Evolutionary conservation across 345 rosid genomes (phyloP).

Genomic region (Psidium guajava): DNA sequence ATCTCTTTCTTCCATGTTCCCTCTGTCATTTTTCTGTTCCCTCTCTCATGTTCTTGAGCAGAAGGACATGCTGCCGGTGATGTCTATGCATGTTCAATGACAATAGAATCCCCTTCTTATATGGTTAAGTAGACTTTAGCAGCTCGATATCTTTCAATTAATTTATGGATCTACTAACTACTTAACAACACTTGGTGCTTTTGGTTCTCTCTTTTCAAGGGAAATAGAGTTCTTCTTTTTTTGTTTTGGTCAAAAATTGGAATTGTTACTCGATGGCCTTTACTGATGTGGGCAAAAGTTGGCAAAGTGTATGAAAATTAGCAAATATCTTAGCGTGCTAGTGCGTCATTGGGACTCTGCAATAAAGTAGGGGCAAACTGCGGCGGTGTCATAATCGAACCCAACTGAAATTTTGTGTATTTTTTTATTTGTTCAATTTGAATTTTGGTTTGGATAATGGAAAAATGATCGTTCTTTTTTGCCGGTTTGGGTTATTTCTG

Average conservation of each 20-base stretch:
- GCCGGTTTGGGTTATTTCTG: too few species aligned
- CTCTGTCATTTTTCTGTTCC: neutral
- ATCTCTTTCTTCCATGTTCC: neutral
- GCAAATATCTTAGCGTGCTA: neutral
- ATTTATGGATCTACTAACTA: too few species aligned
- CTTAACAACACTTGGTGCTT: too few species aligned
- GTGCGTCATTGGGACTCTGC: neutral
- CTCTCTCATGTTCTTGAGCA: neutral
- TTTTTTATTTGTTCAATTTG: too few species aligned
- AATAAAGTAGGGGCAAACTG: too few species aligned
- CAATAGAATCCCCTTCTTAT: neutral
- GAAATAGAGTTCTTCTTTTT: neutral
- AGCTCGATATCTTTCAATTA: neutral
- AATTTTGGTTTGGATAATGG: too few species aligned
- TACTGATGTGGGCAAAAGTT: neutral
- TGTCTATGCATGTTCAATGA: neutral
- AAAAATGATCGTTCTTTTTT: too few species aligned
- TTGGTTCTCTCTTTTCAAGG: too few species aligned
- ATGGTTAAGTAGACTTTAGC: neutral
- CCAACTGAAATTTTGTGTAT: too few species aligned
- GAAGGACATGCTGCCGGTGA: neutral
- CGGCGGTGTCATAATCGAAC: too few species aligned
- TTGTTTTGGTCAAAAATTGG: neutral
- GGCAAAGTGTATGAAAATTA: neutral
- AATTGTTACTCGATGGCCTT: neutral